These are phyloP conservation scores for Lachnellula willkommii DNA, from an alignment of 2,329 filamentous ascomycete species.

Conservation along the genomic window DNA sequence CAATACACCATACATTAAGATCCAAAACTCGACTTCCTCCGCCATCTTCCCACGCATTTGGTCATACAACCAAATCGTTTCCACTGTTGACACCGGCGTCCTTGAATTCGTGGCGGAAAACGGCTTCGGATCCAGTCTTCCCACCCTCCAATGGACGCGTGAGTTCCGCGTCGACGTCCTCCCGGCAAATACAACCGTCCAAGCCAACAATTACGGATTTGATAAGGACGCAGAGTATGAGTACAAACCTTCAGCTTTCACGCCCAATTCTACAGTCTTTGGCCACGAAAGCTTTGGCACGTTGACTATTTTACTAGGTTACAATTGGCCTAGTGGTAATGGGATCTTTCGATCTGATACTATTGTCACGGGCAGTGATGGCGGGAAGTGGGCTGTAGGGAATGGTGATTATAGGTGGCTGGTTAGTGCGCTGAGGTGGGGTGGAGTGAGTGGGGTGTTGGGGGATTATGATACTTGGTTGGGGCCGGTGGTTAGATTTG, in stretches of 20 bases:
- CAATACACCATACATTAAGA: slow-evolving; percentile 6
- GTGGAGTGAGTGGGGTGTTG: slow-evolving; percentile 3
- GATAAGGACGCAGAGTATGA: neutral
- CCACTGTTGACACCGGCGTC: slow-evolving; percentile 4
- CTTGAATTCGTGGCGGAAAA: slow-evolving; percentile 3
- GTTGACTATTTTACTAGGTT: neutral
- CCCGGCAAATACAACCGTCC: slow-evolving; percentile 9
- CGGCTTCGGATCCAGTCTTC: neutral
- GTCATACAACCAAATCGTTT: neutral
- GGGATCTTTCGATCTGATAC: neutral
- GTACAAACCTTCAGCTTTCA: neutral
- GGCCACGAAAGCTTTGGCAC: slow-evolving; percentile 7
- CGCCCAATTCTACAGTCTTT: slow-evolving; percentile 6
- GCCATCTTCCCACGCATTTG: slow-evolving; percentile 1
- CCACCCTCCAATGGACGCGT: slow-evolving; percentile 9
- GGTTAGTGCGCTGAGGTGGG: slow-evolving; percentile 11
- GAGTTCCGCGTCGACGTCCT: slow-evolving; percentile 8
- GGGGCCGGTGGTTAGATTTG: slow-evolving; percentile 12
- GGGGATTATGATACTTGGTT: slow-evolving; percentile 16
- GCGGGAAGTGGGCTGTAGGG: slow-evolving; percentile 1
- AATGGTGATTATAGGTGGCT: slow-evolving; percentile 13
- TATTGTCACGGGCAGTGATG: slow-evolving; percentile 6
- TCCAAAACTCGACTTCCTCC: neutral
- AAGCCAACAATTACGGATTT: slow-evolving; percentile 9
- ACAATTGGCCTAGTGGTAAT: slow-evolving; percentile 6